Percentiles rank a stretch among this genome's conserved stretches.
Conservation (phyloP, 495 filamentous ascomycete genomes). For the Bombardia bombarda region DNA sequence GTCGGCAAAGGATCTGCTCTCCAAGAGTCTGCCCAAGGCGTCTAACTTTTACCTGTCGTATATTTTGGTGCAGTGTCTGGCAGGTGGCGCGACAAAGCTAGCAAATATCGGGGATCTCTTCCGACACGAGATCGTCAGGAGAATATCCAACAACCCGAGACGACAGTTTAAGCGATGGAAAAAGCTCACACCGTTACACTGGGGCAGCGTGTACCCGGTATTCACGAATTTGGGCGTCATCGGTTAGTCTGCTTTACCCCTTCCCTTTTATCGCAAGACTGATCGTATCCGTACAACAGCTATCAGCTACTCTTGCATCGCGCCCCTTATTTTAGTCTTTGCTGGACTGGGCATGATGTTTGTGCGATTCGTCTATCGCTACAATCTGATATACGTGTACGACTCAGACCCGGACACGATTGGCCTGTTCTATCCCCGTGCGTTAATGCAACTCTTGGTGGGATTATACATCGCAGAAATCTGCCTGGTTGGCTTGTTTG, state of each 20-base stretch:
- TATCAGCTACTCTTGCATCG: conserved; percentile 81
- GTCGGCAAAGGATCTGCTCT: conserved; percentile 52
- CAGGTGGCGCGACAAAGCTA: conserved; percentile 55
- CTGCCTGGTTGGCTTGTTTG: conserved; percentile 78
- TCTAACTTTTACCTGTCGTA: conserved; percentile 90
- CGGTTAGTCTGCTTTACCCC: conserved; percentile 27
- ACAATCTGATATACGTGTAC: conserved; percentile 78
- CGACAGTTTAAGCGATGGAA: conserved; percentile 65
- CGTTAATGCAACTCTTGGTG: conserved; percentile 72
- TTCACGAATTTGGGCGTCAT: conserved; percentile 77
- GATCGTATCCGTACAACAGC: no score
- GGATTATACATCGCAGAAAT: conserved; percentile 75
- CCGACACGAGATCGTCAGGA: conserved; percentile 58
- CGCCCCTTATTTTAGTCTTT: conserved; percentile 82
- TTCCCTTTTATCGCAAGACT: no score
- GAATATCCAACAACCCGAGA: conserved; percentile 62
- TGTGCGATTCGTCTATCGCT: conserved; percentile 77
- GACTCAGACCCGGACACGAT: conserved; percentile 75
- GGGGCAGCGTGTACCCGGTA: conserved; percentile 59
- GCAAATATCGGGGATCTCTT: conserved; percentile 46
- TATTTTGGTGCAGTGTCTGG: conserved; percentile 77
- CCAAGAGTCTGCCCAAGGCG: conserved; percentile 65
- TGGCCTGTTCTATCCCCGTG: conserved; percentile 69
- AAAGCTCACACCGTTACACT: conserved; percentile 54
- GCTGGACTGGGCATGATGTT: conserved; percentile 67